phyloP scores from a whole-genome alignment of 495 filamentous ascomycete genomes.

The Pseudevernia furfuracea region DNA sequence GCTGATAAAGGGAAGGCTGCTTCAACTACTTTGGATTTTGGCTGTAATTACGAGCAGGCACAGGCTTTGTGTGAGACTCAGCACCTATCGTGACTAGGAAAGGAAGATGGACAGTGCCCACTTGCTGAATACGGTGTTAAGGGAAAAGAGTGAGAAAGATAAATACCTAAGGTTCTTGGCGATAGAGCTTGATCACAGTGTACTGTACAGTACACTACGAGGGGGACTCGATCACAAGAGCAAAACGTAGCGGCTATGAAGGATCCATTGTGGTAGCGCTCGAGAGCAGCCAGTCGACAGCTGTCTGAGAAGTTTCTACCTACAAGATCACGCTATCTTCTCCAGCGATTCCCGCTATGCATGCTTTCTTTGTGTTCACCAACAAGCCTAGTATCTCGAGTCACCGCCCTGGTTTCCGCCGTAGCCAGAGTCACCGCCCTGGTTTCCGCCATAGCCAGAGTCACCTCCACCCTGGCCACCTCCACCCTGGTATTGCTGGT shows the following conservation, averaged over 20 bases:
- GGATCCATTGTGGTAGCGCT: not conserved
- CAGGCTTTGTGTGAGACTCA: too few relatives aligned
- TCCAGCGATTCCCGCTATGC: not conserved
- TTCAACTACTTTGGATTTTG: too few relatives aligned
- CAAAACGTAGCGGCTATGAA: not conserved
- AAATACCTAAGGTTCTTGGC: too few relatives aligned
- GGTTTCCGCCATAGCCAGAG: not conserved
- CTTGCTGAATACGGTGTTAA: not conserved
- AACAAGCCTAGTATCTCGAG: not conserved
- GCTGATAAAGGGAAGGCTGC: too few relatives aligned
- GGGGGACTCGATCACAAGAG: not conserved
- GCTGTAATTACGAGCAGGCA: too few relatives aligned
- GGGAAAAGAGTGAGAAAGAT: not conserved
- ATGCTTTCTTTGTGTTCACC: not conserved
- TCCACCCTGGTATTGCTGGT: conserved; percentile 7
- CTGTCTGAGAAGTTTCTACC: not conserved
- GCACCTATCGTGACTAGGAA: too few relatives aligned
- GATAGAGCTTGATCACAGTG: not conserved
- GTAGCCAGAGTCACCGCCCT: conserved; percentile 1
- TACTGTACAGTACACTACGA: not conserved
- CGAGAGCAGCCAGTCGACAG: not conserved
- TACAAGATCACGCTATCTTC: not conserved
- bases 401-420: conserved; percentile 1
- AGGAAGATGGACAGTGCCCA: not conserved
- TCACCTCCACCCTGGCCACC: conserved; percentile 4